phyloP scores from a whole-genome alignment of 1,284 basidiomycete genomes.

The Porodaedalea pini region DNA sequence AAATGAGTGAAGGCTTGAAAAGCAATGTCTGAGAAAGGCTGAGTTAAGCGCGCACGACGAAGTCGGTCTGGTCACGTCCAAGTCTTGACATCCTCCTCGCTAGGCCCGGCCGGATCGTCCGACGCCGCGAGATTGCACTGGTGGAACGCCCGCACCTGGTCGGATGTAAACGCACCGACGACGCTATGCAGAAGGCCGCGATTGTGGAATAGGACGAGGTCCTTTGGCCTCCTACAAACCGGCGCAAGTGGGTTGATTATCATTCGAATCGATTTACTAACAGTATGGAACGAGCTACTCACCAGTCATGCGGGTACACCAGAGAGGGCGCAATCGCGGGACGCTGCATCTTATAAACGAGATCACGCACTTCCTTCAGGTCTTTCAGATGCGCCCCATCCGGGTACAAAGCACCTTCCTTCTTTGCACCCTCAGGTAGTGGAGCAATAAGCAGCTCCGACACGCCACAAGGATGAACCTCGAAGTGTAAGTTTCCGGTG shows the following conservation, averaged over 20 bases:
- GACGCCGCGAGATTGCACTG: slow-evolving; percentile 82
- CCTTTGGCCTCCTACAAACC: slow-evolving; percentile 45
- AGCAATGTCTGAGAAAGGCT: no score
- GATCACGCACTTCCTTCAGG: slow-evolving; percentile 63
- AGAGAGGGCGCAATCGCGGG: slow-evolving; percentile 74
- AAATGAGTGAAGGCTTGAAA: no score
- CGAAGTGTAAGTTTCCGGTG: slow-evolving; percentile 71
- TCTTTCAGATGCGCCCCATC: slow-evolving; percentile 72
- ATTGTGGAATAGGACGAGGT: slow-evolving; percentile 64
- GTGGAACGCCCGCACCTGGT: slow-evolving; percentile 75
- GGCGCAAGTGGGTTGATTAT: neutral
- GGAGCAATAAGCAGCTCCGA: slow-evolving; percentile 57
- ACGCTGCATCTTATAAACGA: slow-evolving; percentile 77
- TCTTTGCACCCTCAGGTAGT: slow-evolving; percentile 49
- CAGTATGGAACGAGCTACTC: neutral
- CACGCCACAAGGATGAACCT: slow-evolving; percentile 70
- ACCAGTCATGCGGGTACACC: slow-evolving; percentile 67
- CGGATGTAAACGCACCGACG: slow-evolving; percentile 67
- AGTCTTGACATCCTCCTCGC: slow-evolving; percentile 54
- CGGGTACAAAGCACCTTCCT: slow-evolving; percentile 63
- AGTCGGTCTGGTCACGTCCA: slow-evolving; percentile 44
- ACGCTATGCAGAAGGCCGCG: slow-evolving; percentile 76
- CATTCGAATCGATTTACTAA: neutral
- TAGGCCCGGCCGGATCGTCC: slow-evolving; percentile 64
- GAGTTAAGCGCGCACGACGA: no score